Percentiles rank a stretch among this genome's conserved stretches.
Evolutionary conservation across 257 asterid species (phyloP).

Genomic region (Solanum stenotomum): DNA sequence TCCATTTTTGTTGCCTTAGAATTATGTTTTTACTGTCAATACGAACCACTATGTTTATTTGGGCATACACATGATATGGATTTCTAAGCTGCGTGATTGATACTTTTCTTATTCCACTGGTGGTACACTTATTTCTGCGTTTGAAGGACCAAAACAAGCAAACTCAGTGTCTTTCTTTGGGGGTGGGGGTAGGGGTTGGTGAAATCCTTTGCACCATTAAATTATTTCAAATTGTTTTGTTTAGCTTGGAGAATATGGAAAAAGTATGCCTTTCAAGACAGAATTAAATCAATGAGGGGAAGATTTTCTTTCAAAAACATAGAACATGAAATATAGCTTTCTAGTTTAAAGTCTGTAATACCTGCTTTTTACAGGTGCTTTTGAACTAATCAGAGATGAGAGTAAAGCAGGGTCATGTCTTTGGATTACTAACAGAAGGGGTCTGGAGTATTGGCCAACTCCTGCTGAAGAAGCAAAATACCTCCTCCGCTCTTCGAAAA

Average conservation of each 20-base stretch:
- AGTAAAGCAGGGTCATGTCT: conserved; percentile 88
- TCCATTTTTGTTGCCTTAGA: neutral
- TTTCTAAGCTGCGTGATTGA: neutral
- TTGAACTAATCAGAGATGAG: conserved; percentile 76
- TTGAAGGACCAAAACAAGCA: neutral
- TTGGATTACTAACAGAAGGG: conserved; percentile 85
- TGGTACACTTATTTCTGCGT: neutral
- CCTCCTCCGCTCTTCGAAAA: conserved; percentile 22
- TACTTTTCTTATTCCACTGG: neutral
- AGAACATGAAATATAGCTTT: neutral
- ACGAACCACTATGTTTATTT: neutral
- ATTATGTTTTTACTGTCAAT: neutral
- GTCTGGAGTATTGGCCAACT: conserved; percentile 90
- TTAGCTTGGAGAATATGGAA: neutral
- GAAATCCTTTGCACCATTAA: neutral
- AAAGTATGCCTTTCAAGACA: neutral
- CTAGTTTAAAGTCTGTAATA: conserved; percentile 9
- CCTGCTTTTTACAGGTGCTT: conserved; percentile 48
- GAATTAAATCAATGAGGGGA: neutral
- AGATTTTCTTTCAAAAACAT: neutral
- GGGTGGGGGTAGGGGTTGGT: neutral
- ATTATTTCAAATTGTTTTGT: neutral
- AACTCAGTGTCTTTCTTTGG: neutral
- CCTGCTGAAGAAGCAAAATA: conserved; percentile 77
- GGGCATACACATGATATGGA: neutral